A percentile compares a stretch with the other conserved stretches of the same genome.
phyloP scores from a whole-genome alignment of 306 rosid species.

The Cucumis hystrix region DNA sequence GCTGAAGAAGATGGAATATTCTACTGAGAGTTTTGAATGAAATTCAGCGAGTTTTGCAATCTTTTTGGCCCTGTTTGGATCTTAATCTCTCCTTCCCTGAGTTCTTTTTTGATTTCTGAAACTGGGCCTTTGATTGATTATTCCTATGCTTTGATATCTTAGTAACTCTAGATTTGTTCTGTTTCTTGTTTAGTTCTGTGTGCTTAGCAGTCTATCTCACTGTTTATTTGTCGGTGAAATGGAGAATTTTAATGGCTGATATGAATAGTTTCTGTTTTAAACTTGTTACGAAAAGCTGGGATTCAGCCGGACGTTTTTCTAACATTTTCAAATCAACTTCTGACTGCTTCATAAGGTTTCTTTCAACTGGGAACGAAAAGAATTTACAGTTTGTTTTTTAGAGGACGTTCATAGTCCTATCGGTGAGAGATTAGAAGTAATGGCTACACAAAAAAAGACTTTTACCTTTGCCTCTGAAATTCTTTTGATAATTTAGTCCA shows the following conservation, averaged over 20 bases:
- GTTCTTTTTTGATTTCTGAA: neutral
- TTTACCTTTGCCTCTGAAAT: neutral
- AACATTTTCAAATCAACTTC: conserved; percentile 1
- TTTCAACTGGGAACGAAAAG: conserved; percentile 3
- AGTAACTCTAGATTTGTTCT: neutral
- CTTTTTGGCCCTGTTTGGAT: neutral
- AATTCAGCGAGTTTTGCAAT: neutral
- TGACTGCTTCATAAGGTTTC: conserved; percentile 6
- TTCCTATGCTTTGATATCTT: neutral
- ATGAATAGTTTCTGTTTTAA: neutral
- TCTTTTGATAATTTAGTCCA: conserved; percentile 9
- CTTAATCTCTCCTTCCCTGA: neutral
- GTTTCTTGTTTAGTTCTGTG: neutral
- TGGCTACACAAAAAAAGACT: neutral
- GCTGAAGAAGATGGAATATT: neutral
- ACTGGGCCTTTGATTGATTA: neutral
- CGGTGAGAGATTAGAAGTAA: conserved; percentile 5
- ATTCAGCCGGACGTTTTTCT: neutral
- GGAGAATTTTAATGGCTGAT: neutral
- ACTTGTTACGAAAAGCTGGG: neutral
- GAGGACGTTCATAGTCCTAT: neutral
- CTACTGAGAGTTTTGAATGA: neutral
- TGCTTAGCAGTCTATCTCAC: neutral
- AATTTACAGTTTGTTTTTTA: neutral
- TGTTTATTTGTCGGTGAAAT: neutral